A percentile compares a stretch with the other conserved stretches of the same genome.
These are phyloP conservation scores for Podila verticillata DNA, from an alignment of 192 early-diverging fungal genomes.

Conservation along the genomic window DNA sequence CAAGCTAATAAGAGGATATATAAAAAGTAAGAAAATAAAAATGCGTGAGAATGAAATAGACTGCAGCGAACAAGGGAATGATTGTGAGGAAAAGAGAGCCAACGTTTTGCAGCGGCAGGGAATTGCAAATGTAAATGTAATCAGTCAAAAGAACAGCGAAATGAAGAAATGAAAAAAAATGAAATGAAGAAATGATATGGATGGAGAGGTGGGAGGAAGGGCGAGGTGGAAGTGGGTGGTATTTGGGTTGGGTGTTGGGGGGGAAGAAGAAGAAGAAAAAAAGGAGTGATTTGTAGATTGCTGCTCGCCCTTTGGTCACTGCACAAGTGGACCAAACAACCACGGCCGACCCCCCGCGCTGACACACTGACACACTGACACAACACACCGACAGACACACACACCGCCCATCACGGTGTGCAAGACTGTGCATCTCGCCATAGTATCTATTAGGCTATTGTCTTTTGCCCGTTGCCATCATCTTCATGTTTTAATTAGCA, in stretches of 20 bases:
- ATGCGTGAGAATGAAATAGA: neutral
- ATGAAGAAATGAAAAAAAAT: neutral
- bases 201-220: neutral
- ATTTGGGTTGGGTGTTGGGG: neutral
- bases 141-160: no score
- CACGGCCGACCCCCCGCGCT: neutral
- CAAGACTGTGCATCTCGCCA: no score
- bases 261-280: neutral
- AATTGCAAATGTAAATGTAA: no score
- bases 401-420: neutral
- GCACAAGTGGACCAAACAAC: no score
- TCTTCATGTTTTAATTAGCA: no score
- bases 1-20: neutral
- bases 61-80: no score
- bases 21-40: neutral
- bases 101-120: no score
- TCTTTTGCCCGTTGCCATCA: no score
- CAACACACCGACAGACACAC: neutral
- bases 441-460: no score
- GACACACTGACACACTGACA: neutral
- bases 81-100: no score
- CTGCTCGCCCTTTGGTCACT: no score
- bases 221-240: neutral
- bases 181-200: neutral
- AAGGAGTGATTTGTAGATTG: neutral